Conservation (phyloP, 106 monocot species). For the Allium fistulosum region DNA sequence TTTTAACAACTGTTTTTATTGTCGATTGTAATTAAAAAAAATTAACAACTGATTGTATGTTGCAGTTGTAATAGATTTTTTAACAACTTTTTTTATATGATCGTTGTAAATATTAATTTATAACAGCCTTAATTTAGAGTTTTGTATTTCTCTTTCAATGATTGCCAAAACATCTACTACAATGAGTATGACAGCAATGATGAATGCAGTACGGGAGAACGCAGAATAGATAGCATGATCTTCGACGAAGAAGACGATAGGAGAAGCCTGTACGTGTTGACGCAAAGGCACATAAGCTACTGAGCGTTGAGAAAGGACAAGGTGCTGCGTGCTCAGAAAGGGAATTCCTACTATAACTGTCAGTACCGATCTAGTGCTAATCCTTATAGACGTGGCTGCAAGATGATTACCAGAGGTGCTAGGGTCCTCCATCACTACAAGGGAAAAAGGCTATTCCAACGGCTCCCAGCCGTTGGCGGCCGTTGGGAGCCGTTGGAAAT, state of each 20-base stretch:
- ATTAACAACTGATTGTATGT: too few species aligned
- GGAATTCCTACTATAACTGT: conserved; percentile 1
- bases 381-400: conserved; percentile 5
- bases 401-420: neutral
- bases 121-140: too few species aligned
- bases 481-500: too few species aligned
- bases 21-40: too few species aligned
- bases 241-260: neutral
- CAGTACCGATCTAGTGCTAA: neutral
- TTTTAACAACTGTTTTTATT: too few species aligned
- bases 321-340: neutral
- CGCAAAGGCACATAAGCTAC: conserved; percentile 1
- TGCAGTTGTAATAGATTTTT: too few species aligned
- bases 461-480: too few species aligned
- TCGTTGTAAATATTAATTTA: too few species aligned
- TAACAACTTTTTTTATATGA: too few species aligned
- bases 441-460: too few species aligned
- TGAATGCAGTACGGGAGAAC: neutral
- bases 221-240: neutral
- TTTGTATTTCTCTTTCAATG: too few species aligned
- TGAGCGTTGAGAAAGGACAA: conserved; percentile 1
- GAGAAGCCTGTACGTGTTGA: neutral
- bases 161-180: too few species aligned
- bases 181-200: neutral
- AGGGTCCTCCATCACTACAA: neutral